Base-by-base conservation (phyloP, 192 early-diverging fungal genomes). In the Backusella morwellensis region DNA sequence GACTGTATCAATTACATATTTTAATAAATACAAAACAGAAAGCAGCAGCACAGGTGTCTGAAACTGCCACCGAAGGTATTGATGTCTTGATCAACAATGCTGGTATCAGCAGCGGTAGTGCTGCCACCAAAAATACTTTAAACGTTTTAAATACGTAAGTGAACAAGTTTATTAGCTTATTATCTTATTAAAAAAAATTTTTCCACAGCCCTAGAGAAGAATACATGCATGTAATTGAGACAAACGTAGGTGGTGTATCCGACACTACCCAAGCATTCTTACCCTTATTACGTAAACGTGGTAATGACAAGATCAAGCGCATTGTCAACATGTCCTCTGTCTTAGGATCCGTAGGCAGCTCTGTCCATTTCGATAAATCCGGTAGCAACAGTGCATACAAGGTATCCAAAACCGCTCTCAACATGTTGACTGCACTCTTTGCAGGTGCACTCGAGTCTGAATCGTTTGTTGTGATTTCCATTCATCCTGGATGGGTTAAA, bases 11-110 rank as follows among this genome's bases (percentile, higher is more conserved):
- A 59, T 35, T 19, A 35, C 11, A 29, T 32, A 12, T 23, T 42
- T 23, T 14, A 32, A 17, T 29, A 29, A 32, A 47, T n/a, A 17
- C 17, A 71, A 44, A 29, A 26, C 40, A 81, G 79, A 35, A 50
- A 14, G 81, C 78, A 15, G 70, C 74, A 7, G 66, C 63, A 26
- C 40, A 79, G 54, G 70, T 83, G 4, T 35, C 72, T 3, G 23
- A 70, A 17, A 68, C 70, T 35, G 70, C 81, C 1, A 74, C 77
- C 15, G 40, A 67, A 15, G 81, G 81, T 29, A 50, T 83, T 73
- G 81, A 83, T 50, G 68, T 77, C n/a, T 68, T 81, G 8, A 81
- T 81, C 21, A 83, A 83, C 67, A 83, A 83, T 68, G 68, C 81
- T 50, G 81, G 81, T 35, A 72, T 82, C 29, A 34, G 54, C 9